Base-by-base conservation (phyloP, 129 eudicot genomes). In the Oenanthe sinensis region DNA sequence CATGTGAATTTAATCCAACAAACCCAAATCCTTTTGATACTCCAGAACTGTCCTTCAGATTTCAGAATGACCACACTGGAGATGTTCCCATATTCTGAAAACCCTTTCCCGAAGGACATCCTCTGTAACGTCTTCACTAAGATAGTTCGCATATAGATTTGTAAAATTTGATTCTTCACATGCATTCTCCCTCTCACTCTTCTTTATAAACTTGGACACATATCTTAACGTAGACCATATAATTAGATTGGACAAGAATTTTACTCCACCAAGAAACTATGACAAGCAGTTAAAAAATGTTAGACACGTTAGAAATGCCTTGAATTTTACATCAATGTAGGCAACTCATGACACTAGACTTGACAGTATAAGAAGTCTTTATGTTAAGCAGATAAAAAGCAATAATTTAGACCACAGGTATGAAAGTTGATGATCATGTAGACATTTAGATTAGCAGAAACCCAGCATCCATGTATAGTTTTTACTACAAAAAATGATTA, bases 1-100 rank as follows among this genome's bases (percentile, higher is more conserved):
- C 87, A 47, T 70, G 85, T 42, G 86, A 81, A 77, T 79, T 83
- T n/a, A 85, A 89, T 47, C 80, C 81, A 42, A 89, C 89, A 50
- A 85, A 87, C 70, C 93, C 91, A 28, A 76, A 89, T 37, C 93
- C 93, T 81, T 81, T 89, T 72, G 90, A 86, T 75, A 70, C 83
- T 60, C 90, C 90, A n/a, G 85, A 82, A 52, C 78, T 50, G 60
- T 86, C 88, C 54, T 77, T 86, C 87, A 20, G 63, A 54, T 54
- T 33, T 33, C 36, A 84, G 81, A 48, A 86, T 83, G 42, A 77
- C 44, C 26, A 81, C 84, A 76, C 82, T 86, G 48, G 82, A 78
- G 74, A 87, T 84, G 36, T 79, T 85, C 22, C 93, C 89, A 60
- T 79, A 47, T 44, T 85, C 87, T 6, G 89, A 83, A 48, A 87